These are phyloP conservation scores for Escovopsis sp. DNA, from an alignment of 2,329 filamentous ascomycete species.

Conservation along the genomic window DNA sequence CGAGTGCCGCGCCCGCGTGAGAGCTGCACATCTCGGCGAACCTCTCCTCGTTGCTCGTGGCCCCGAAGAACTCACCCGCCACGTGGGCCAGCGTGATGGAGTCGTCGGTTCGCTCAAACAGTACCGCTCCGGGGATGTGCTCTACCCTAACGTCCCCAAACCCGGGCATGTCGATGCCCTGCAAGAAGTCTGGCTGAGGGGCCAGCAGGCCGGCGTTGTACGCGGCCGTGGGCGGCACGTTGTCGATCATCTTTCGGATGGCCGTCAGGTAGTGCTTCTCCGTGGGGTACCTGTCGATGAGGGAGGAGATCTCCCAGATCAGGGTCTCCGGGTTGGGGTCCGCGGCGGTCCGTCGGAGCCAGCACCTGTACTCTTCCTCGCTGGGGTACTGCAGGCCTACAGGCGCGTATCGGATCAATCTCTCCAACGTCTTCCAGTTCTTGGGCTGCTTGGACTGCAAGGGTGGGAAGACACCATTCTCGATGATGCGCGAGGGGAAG, in stretches of 20 bases:
- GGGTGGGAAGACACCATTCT: not conserved
- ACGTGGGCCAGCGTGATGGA: constrained; percentile 15
- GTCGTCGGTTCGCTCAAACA: constrained; percentile 7
- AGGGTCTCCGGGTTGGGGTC: not conserved
- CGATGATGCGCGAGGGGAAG: not conserved
- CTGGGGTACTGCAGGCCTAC: not conserved
- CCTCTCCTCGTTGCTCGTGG: constrained; percentile 4
- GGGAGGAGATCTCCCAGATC: not conserved
- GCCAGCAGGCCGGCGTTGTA: constrained; percentile 15
- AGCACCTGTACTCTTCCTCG: not conserved
- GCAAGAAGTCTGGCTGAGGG: constrained; percentile 15
- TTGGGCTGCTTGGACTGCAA: not conserved
- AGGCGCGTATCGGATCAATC: not conserved
- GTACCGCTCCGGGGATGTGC: constrained; percentile 7
- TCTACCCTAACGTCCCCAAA: constrained; percentile 6
- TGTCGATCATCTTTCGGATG: constrained; percentile 7
- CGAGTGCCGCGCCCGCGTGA: constrained; percentile 15
- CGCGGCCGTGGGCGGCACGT: constrained; percentile 11
- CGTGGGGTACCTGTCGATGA: constrained; percentile 9
- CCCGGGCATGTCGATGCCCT: constrained; percentile 8
- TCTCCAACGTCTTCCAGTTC: not conserved
- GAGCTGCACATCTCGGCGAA: constrained; percentile 9
- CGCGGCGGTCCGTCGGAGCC: not conserved
- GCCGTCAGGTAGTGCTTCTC: constrained; percentile 1
- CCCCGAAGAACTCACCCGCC: constrained; percentile 12